phyloP scores from a whole-genome alignment of 2,329 filamentous ascomycete species.

The Botrytis pseudocinerea region DNA sequence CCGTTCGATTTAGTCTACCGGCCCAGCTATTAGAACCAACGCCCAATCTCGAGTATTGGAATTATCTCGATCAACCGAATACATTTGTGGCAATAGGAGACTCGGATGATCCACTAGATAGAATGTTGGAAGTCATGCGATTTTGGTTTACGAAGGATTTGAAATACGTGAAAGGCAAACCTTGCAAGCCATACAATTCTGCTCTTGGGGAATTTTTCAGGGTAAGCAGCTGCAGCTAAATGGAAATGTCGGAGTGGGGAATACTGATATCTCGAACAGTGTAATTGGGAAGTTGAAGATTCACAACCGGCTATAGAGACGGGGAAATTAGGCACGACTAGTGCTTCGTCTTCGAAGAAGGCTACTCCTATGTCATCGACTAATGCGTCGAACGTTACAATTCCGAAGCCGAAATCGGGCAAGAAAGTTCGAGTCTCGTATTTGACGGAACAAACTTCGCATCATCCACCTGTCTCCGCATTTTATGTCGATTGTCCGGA shows the following conservation, averaged over 20 bases:
- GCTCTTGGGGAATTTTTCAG: slow-evolving; percentile 96
- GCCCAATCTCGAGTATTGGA: slow-evolving; percentile 98
- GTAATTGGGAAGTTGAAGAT: slow-evolving; percentile 92
- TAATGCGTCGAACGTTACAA: slow-evolving; percentile 30
- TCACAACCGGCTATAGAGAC: slow-evolving; percentile 62
- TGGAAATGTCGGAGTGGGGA: not conserved
- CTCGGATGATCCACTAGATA: slow-evolving; percentile 85
- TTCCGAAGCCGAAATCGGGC: slow-evolving; percentile 44
- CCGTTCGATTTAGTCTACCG: slow-evolving; percentile 92
- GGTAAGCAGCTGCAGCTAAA: slow-evolving; percentile 51
- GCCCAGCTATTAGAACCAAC: slow-evolving; percentile 94
- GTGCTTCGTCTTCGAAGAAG: slow-evolving; percentile 20
- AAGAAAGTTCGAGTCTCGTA: slow-evolving; percentile 79
- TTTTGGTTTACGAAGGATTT: slow-evolving; percentile 99
- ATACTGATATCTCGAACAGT: slow-evolving; percentile 52
- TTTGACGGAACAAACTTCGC: slow-evolving; percentile 95
- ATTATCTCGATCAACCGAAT: slow-evolving; percentile 92
- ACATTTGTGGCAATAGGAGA: slow-evolving; percentile 82
- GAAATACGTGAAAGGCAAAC: slow-evolving; percentile 98
- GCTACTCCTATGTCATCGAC: slow-evolving; percentile 28
- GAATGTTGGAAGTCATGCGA: slow-evolving; percentile 89
- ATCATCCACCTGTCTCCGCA: slow-evolving; percentile 95
- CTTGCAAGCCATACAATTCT: slow-evolving; percentile 98
- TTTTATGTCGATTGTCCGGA: slow-evolving; percentile 93
- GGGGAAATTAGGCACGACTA: slow-evolving; percentile 23